phyloP scores from a whole-genome alignment of 1,139 yeast species.

The Torulaspora pretoriensis region DNA sequence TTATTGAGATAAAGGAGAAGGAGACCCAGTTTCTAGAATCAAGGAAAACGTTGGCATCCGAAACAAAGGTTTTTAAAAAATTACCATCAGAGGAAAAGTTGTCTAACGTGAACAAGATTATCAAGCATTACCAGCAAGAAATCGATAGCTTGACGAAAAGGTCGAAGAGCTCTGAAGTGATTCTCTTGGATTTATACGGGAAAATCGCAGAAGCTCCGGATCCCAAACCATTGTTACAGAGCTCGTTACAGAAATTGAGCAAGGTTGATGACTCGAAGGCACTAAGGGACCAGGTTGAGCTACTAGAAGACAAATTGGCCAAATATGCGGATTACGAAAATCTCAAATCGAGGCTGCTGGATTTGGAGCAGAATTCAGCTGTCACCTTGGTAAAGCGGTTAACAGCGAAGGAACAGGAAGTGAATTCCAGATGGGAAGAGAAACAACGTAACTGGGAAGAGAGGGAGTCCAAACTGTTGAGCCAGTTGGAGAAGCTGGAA shows the following conservation, averaged over 20 bases:
- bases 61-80: slow-evolving; percentile 79
- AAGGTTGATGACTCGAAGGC: slow-evolving; percentile 52
- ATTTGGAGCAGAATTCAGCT: slow-evolving; percentile 56
- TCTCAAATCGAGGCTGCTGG: slow-evolving; percentile 56
- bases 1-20: slow-evolving; percentile 63
- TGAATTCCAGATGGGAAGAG: slow-evolving; percentile 55
- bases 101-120: slow-evolving; percentile 54
- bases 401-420: slow-evolving; percentile 58
- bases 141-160: slow-evolving; percentile 78
- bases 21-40: slow-evolving; percentile 64
- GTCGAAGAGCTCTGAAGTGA: slow-evolving; percentile 66
- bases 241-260: slow-evolving; percentile 63
- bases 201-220: slow-evolving; percentile 87
- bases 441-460: slow-evolving; percentile 58
- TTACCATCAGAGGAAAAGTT: slow-evolving; percentile 63
- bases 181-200: slow-evolving; percentile 71
- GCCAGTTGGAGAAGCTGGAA: slow-evolving; percentile 45
- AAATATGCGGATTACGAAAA: slow-evolving; percentile 75
- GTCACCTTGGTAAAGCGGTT: slow-evolving; percentile 46
- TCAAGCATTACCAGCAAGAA: slow-evolving; percentile 83
- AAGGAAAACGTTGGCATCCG: slow-evolving; percentile 71
- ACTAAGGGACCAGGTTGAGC: slow-evolving; percentile 51
- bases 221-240: slow-evolving; percentile 76
- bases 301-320: slow-evolving; percentile 57
- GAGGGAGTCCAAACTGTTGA: slow-evolving; percentile 45